A percentile compares a stretch with the other conserved stretches of the same genome.
Evolutionary conservation across 208 protist species (phyloP).

Genomic region (Trypanosoma brucei): DNA sequence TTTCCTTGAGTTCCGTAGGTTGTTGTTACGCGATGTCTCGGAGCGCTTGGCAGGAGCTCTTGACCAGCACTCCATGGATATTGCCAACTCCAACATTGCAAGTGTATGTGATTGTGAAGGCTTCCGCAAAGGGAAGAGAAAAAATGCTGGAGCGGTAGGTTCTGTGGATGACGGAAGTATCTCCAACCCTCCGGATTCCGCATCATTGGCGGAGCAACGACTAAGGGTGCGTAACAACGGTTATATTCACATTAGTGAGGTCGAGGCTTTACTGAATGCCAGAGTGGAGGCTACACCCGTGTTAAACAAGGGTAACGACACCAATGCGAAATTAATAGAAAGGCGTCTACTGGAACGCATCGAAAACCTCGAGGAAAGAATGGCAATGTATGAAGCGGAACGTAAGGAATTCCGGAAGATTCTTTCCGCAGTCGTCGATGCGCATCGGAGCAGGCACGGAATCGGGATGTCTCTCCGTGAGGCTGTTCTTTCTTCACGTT

Average conservation of each 20-base stretch:
- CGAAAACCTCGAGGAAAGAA: constrained; percentile 67
- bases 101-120: background rate
- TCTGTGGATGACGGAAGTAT: background rate
- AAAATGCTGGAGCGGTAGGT: background rate
- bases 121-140: background rate
- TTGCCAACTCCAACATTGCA: constrained; percentile 31
- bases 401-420: constrained; percentile 58
- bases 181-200: background rate
- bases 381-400: constrained; percentile 73
- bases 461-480: background rate
- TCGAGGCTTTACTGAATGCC: constrained; percentile 34
- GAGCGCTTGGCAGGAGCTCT: constrained; percentile 47
- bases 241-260: constrained; percentile 47
- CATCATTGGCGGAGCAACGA: constrained; percentile 15
- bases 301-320: constrained; percentile 49
- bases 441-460: constrained; percentile 6
- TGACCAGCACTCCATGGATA: constrained; percentile 49
- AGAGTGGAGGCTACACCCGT: constrained; percentile 54
- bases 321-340: constrained; percentile 51
- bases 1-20: constrained; percentile 63
- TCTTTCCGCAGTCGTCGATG: constrained; percentile 40
- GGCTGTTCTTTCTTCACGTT: background rate
- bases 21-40: constrained; percentile 60
- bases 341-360: constrained; percentile 38
- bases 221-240: constrained; percentile 42